Percentiles rank a stretch among this genome's conserved stretches.
Conservation (phyloP, 2,329 filamentous ascomycete species). For the Apiospora malaysiana region DNA sequence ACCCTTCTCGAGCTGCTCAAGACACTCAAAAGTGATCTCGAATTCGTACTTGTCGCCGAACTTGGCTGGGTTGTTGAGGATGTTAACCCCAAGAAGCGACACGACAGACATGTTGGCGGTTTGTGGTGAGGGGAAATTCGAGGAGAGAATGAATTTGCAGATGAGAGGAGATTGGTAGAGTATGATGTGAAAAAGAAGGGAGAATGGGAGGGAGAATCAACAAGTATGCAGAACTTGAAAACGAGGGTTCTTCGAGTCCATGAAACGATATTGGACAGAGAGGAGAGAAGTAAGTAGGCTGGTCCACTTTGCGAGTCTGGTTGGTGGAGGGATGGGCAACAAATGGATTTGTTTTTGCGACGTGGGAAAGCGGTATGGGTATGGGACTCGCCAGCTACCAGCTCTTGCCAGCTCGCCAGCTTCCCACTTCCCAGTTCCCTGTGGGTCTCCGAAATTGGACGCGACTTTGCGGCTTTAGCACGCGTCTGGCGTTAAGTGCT, state of each 20-base stretch:
- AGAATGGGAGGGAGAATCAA: not conserved
- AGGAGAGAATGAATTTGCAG: not conserved
- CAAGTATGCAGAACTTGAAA: slow-evolving; percentile 8
- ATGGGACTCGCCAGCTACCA: not conserved
- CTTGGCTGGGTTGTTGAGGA: slow-evolving; percentile 95
- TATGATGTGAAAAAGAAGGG: not conserved
- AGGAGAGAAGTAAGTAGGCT: not conserved
- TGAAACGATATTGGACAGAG: slow-evolving; percentile 16
- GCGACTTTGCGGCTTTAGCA: not conserved
- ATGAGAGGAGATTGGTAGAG: not conserved
- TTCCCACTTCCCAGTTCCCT: not conserved
- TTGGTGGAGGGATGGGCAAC: slow-evolving; percentile 20
- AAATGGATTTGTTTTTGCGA: slow-evolving; percentile 19
- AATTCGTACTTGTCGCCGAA: slow-evolving; percentile 95
- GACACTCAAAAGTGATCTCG: slow-evolving; percentile 98
- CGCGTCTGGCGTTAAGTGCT: slow-evolving; percentile 16
- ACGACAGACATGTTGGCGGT: slow-evolving; percentile 81
- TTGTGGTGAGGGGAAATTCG: not conserved
- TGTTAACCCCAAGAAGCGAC: slow-evolving; percentile 91
- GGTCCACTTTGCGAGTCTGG: slow-evolving; percentile 14
- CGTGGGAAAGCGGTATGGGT: slow-evolving; percentile 15
- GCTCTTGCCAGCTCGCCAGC: not conserved
- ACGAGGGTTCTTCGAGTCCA: slow-evolving; percentile 3
- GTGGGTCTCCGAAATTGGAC: slow-evolving; percentile 11
- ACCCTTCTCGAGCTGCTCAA: slow-evolving; percentile 95